Base-by-base conservation (phyloP, 179 eudicot genomes). In the Vitellaria paradoxa region DNA sequence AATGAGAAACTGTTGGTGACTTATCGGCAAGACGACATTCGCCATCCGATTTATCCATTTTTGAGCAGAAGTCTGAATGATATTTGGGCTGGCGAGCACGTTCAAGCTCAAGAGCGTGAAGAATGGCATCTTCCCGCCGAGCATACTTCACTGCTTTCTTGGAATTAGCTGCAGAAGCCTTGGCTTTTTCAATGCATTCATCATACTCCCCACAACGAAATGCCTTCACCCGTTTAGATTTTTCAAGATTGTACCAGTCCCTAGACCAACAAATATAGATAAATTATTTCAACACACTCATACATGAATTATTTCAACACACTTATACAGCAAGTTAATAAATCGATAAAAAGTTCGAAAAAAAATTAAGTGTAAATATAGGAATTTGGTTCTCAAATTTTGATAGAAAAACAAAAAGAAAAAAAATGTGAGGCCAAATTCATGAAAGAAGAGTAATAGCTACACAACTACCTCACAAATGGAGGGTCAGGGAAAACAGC, bases 211-310 rank as follows among this genome's bases (percentile, higher is more conserved):
- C 96, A 81, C 97, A 94, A 45, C 90, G 98, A 77, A 94, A 94
- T 57, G 98, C 86, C 85, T 94, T 92, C 82, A 94, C 90, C 23
- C 86, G 79, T 85, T 80, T 92, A 42, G 92, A 84, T 71, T 87
- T 91, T 74, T 91, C 94, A 68, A 91, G 96, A 86, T 92, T 91
- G 74, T 86, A 89, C 98, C 94, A 92, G 47, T 94, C 98, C 85
- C 98, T 94, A 81, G 64, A 85, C 40, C 64, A 68, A 69, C 37
- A 20, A 65, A 11, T 50, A 15, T 0, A 56, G n/a, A 47, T 10
- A 62, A 68, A 77, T 8, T 15, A 45, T 10, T 49, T 68, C 3
- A 30, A 30, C 37, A 30, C 37, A 30, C 37, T 30, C 2, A 30
- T 2, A 23, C 37, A 20, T n/a, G n/a, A 68, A 77, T 8, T 15